Conservation (phyloP, 352 stramenopile genomes). For the Globisporangium cystogenes region DNA sequence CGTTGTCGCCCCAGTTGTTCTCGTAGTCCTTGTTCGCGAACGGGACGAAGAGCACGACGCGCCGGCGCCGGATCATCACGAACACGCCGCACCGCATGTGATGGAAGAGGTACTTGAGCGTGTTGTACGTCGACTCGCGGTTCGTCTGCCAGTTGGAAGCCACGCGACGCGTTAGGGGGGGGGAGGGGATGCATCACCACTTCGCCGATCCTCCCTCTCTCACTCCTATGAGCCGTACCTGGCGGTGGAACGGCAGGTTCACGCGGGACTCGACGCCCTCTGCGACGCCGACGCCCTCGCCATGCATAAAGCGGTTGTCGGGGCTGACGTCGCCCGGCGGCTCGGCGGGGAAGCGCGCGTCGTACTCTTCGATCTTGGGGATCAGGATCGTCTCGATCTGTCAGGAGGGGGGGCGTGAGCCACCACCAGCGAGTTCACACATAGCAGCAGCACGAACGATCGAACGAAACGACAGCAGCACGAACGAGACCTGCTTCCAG, state of each 20-base stretch:
- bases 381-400: slow-evolving; percentile 64
- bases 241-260: slow-evolving; percentile 92
- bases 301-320: slow-evolving; percentile 65
- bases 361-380: slow-evolving; percentile 75
- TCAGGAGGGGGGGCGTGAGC: background rate
- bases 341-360: slow-evolving; percentile 50
- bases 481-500: slow-evolving; percentile 63
- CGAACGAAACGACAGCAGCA: too few species aligned
- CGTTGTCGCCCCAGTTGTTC: slow-evolving; percentile 94
- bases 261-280: slow-evolving; percentile 76
- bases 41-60: slow-evolving; percentile 95
- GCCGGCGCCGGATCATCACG: slow-evolving; percentile 95
- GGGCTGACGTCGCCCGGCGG: slow-evolving; percentile 24
- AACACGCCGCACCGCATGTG: slow-evolving; percentile 99
- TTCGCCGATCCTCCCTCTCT: too few species aligned
- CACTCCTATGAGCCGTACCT: too few species aligned
- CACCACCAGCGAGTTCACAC: background rate
- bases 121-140: slow-evolving; percentile 90
- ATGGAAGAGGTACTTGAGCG: slow-evolving; percentile 97
- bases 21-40: slow-evolving; percentile 97
- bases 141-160: too few species aligned
- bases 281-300: slow-evolving; percentile 38
- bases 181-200: too few species aligned
- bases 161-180: too few species aligned
- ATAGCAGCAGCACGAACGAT: background rate